A percentile compares a stretch with the other conserved stretches of the same genome.
Conservation (phyloP, 176 grass and related monocot species). For the Bolboschoenus planiculmis region DNA sequence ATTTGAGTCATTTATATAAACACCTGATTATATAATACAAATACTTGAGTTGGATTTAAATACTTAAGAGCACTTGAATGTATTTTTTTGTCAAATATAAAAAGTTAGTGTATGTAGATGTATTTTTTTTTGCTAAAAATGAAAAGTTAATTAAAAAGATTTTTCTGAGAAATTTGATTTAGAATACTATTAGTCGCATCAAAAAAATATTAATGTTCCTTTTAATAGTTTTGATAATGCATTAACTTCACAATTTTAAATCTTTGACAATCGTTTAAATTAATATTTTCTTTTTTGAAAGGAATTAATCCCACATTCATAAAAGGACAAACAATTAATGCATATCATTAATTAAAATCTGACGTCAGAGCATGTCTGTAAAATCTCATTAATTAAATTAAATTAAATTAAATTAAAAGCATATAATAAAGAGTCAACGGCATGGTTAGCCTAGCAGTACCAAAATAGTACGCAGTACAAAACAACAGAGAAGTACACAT, state of each 20-base stretch:
- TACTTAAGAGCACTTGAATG: too few relatives aligned
- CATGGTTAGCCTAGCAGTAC: not conserved
- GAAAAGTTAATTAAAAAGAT: too few relatives aligned
- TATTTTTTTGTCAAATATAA: too few relatives aligned
- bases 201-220: too few relatives aligned
- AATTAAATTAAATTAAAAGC: not conserved
- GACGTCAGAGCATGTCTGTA: not conserved
- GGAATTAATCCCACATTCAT: not conserved
- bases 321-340: not conserved
- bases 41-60: too few relatives aligned
- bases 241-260: not conserved
- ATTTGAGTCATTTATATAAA: too few relatives aligned
- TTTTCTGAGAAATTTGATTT: too few relatives aligned
- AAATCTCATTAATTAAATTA: not conserved
- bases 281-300: not conserved
- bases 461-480: constrained; percentile 2
- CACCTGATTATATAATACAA: too few relatives aligned
- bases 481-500: constrained; percentile 9
- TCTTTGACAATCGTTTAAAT: not conserved
- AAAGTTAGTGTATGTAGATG: too few relatives aligned
- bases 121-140: too few relatives aligned
- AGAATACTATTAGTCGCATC: too few relatives aligned
- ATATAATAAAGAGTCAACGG: not conserved
- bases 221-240: too few relatives aligned
- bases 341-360: not conserved